Percentiles rank a stretch among this genome's conserved stretches.
These are phyloP conservation scores for Xerocomus nothofagi DNA, from an alignment of 1,284 basidiomycete genomes.

Conservation along the genomic window DNA sequence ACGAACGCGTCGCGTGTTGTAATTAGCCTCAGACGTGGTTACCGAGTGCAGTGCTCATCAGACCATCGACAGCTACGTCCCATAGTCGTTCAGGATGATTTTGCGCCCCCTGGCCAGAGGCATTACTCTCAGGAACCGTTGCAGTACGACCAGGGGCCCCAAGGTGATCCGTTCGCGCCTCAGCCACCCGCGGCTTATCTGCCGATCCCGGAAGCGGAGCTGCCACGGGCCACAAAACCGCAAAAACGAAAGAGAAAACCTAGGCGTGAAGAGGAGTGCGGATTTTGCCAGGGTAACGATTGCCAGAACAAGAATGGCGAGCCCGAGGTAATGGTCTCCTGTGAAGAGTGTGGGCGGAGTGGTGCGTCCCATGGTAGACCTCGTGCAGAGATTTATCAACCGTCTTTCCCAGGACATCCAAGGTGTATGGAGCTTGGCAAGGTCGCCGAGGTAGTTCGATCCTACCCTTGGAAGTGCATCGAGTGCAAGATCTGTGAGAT, in stretches of 20 bases:
- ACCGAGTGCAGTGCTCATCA: constrained; percentile 23
- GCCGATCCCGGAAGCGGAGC: constrained; percentile 39
- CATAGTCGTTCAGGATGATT: constrained; percentile 15
- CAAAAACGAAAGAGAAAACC: constrained; percentile 55
- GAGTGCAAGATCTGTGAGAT: constrained; percentile 95
- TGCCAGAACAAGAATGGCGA: constrained; percentile 53
- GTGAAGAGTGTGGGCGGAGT: constrained; percentile 66
- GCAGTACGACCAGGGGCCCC: constrained; percentile 68
- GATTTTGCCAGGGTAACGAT: constrained; percentile 66
- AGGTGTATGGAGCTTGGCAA: constrained; percentile 66
- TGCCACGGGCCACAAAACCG: constrained; percentile 40
- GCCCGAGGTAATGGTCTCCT: constrained; percentile 67
- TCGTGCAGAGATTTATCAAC: constrained; percentile 30
- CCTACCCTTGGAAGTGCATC: constrained; percentile 87
- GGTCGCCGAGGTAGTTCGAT: constrained; percentile 54
- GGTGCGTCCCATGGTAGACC: constrained; percentile 38
- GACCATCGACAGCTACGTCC: constrained; percentile 21
- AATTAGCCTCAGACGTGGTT: constrained; percentile 19
- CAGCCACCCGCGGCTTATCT: constrained; percentile 53
- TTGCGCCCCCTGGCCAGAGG: constrained; percentile 18
- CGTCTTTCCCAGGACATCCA: constrained; percentile 61
- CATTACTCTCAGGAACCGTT: constrained; percentile 38
- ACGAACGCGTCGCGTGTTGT: constrained; percentile 55
- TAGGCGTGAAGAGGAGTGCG: constrained; percentile 59
- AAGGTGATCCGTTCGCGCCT: constrained; percentile 78